Conservation (phyloP, 352 stramenopile species). For the Phytopythium chamaehyphon region DNA sequence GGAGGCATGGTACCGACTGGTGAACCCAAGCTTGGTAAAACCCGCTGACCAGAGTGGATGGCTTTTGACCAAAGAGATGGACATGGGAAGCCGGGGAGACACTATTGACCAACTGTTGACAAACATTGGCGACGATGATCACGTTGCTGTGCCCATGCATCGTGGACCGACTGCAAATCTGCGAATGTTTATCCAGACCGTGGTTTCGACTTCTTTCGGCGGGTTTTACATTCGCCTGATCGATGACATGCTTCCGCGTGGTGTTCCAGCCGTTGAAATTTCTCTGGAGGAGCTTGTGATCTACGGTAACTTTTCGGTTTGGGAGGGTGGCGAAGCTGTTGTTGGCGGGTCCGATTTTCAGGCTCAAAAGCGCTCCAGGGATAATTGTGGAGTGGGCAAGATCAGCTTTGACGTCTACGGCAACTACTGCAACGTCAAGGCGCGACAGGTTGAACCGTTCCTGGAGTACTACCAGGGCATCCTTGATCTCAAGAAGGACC, state of each 20-base stretch:
- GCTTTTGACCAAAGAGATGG: conserved; percentile 79
- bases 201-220: conserved; percentile 78
- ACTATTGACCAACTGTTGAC: conserved; percentile 78
- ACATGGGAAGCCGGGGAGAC: conserved; percentile 66
- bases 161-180: conserved; percentile 11
- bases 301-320: conserved; percentile 67
- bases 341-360: conserved; percentile 3
- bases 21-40: conserved; percentile 72
- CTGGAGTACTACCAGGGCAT: conserved; percentile 83
- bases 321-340: conserved; percentile 36
- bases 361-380: conserved; percentile 38
- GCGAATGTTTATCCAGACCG: conserved; percentile 73
- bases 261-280: conserved; percentile 70
- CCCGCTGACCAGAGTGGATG: conserved; percentile 62
- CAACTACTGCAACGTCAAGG: conserved; percentile 87
- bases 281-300: conserved; percentile 76
- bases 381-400: conserved; percentile 71
- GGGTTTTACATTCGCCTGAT: conserved; percentile 86
- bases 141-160: conserved; percentile 2
- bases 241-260: conserved; percentile 74
- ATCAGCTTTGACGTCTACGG: conserved; percentile 81
- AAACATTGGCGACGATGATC: conserved; percentile 46
- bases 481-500: conserved; percentile 77
- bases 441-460: conserved; percentile 75
- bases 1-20: conserved; percentile 77